Percentiles rank a stretch among this genome's conserved stretches.
Evolutionary conservation across 2,329 filamentous ascomycete species (phyloP).

Genomic region (Amphichorda felina): DNA sequence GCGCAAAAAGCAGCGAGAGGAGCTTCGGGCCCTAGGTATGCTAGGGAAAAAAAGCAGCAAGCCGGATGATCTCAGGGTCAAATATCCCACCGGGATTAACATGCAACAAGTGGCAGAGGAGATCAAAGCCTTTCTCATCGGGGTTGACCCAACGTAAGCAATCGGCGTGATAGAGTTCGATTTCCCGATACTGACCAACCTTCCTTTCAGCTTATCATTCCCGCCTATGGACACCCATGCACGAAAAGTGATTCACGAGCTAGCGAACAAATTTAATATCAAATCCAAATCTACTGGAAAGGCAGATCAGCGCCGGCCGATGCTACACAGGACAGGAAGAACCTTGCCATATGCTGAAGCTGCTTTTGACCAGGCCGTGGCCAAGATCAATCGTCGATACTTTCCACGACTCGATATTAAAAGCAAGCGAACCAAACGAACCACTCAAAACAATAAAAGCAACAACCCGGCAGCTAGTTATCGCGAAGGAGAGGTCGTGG

Average conservation of each 20-base stretch:
- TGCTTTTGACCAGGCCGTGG: slow-evolving; percentile 35
- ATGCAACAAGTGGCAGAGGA: slow-evolving; percentile 61
- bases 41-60: slow-evolving; percentile 44
- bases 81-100: slow-evolving; percentile 62
- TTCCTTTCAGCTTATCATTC: slow-evolving; percentile 47
- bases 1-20: slow-evolving; percentile 59
- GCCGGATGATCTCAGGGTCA: slow-evolving; percentile 49
- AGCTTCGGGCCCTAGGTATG: slow-evolving; percentile 52
- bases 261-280: slow-evolving; percentile 63
- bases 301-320: slow-evolving; percentile 61
- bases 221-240: slow-evolving; percentile 75
- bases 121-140: slow-evolving; percentile 57
- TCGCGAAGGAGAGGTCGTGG: slow-evolving; percentile 79
- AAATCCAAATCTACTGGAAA: slow-evolving; percentile 76
- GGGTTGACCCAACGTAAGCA: slow-evolving; percentile 49
- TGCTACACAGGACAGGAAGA: slow-evolving; percentile 60
- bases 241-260: slow-evolving; percentile 68
- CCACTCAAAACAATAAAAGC: slow-evolving; percentile 6
- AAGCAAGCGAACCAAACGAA: slow-evolving; percentile 7
- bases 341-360: slow-evolving; percentile 51
- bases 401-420: slow-evolving; percentile 37
- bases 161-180: slow-evolving; percentile 5
- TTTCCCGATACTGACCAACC: slow-evolving; percentile 1
- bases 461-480: slow-evolving; percentile 40
- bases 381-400: slow-evolving; percentile 38